phyloP scores from a whole-genome alignment of 2,329 filamentous ascomycete species.

The Ophiosphaerella herpotricha region DNA sequence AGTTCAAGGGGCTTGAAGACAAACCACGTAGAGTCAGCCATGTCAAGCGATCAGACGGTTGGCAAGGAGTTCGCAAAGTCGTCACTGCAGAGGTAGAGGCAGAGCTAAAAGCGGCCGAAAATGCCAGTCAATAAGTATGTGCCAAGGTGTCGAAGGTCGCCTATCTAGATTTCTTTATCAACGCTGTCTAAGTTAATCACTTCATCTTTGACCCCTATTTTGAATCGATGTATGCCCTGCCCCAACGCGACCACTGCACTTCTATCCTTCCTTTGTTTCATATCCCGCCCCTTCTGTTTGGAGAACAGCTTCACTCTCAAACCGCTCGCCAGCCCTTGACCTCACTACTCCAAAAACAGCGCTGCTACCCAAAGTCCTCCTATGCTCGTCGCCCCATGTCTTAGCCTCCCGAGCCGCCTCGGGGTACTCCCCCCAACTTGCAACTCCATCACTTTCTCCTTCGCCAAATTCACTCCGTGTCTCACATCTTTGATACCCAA shows the following conservation, averaged over 20 bases:
- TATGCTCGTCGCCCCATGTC: constrained; percentile 40
- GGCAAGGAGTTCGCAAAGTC: constrained; percentile 75
- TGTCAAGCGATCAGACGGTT: constrained; percentile 67
- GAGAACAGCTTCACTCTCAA: constrained; percentile 49
- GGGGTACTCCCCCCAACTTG: constrained; percentile 51
- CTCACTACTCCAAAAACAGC: constrained; percentile 57
- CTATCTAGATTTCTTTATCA: background rate
- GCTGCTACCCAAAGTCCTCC: constrained; percentile 54
- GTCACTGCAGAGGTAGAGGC: constrained; percentile 73
- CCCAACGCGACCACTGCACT: too few relatives aligned
- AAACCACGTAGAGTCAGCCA: constrained; percentile 74
- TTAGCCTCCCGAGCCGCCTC: constrained; percentile 52
- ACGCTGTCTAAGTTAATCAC: background rate
- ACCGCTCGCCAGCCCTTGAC: constrained; percentile 49
- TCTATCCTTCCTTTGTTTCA: too few relatives aligned
- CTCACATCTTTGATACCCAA: constrained; percentile 60
- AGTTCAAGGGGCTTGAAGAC: constrained; percentile 79
- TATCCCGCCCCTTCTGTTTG: constrained; percentile 14
- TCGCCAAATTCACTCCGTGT: constrained; percentile 54
- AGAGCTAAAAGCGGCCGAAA: constrained; percentile 40
- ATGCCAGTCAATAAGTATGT: constrained; percentile 14
- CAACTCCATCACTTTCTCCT: constrained; percentile 46
- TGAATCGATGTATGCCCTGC: too few relatives aligned
- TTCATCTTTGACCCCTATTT: background rate
- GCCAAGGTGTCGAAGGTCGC: background rate